Evolutionary conservation across 1,284 basidiomycete genomes (phyloP).

Genomic region (Cystobasidium slooffiae): DNA sequence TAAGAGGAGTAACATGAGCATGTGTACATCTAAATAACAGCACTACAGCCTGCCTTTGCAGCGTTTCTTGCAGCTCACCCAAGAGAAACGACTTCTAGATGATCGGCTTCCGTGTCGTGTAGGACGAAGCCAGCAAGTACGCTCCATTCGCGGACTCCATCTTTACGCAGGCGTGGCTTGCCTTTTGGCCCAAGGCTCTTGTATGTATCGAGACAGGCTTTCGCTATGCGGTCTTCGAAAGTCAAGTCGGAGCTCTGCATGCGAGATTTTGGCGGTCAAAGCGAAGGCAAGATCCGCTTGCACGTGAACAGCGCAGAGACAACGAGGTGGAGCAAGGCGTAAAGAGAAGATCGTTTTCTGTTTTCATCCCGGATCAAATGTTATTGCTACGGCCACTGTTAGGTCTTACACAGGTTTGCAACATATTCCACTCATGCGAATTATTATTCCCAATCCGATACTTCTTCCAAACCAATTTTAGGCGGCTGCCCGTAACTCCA

Average conservation of each 20-base stretch:
- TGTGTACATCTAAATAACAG: not conserved
- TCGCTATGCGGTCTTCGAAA: conserved; percentile 27
- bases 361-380: too few relatives aligned
- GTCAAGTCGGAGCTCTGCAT: not conserved
- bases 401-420: too few relatives aligned
- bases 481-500: conserved; percentile 74
- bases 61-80: conserved; percentile 42
- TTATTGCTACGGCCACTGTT: too few relatives aligned
- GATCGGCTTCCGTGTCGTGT: conserved; percentile 32
- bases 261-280: not conserved
- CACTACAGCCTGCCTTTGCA: not conserved
- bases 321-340: not conserved
- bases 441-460: not conserved
- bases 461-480: conserved; percentile 30
- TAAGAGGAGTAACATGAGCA: not conserved
- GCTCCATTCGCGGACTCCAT: conserved; percentile 58
- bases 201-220: conserved; percentile 49
- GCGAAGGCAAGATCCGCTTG: conserved; percentile 3
- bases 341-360: not conserved
- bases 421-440: not conserved
- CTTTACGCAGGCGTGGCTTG: conserved; percentile 56
- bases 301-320: not conserved
- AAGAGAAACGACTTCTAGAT: conserved; percentile 45
- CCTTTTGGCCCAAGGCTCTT: conserved; percentile 54
- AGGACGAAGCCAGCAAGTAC: conserved; percentile 57